Base-by-base conservation (phyloP, 306 rosid species). In the Quercus robur region DNA sequence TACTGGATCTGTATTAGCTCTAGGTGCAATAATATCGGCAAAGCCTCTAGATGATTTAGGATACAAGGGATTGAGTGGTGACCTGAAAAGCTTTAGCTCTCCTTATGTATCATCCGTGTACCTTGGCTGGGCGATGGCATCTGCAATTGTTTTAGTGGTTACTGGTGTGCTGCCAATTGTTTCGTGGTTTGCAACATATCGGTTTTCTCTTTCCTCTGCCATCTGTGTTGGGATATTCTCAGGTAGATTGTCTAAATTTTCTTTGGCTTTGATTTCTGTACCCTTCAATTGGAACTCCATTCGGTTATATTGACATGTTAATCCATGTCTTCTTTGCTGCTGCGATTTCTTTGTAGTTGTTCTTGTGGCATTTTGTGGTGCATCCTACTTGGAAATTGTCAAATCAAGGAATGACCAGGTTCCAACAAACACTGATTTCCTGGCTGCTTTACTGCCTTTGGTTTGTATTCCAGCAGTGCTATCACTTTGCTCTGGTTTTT, bases 51-150 rank as follows among this genome's bases (percentile, higher is more conserved):
- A 96, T 78, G 97, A 91, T 87, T 90, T 96, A 70, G 70, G 81
- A 70, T 96, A 96, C 87, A 96, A 85, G 84, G 98, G 97, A 58
- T 93, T 84, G 99, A 90, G 89, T 77, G 94, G 85, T 71, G 91
- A 91, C 75, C 93, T 78, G 73, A 91, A 90, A 72, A 84, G 83
- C 89, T 86, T 88, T 78, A 81, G 84, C 55, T 93, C 98, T 73
- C 99, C 97, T 18, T 96, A 96, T 78, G 94, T 89, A 56, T 91
- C 99, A 25, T 87, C 97, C 59, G 87, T 88, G 78, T 96, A 90
- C 83, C 89, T 96, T 81, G 99, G 99, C 59, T 96, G 99, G 99
- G 98, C 98, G 69, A 96, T 96, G 98, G 91, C 98, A 59, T 89
- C 98, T 71, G 88, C 89, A 69, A 89, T 96, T 82, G 91, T 97